Evolutionary conservation across 2,329 filamentous ascomycete genomes (phyloP).

Genomic region (Endocalyx cinctus): DNA sequence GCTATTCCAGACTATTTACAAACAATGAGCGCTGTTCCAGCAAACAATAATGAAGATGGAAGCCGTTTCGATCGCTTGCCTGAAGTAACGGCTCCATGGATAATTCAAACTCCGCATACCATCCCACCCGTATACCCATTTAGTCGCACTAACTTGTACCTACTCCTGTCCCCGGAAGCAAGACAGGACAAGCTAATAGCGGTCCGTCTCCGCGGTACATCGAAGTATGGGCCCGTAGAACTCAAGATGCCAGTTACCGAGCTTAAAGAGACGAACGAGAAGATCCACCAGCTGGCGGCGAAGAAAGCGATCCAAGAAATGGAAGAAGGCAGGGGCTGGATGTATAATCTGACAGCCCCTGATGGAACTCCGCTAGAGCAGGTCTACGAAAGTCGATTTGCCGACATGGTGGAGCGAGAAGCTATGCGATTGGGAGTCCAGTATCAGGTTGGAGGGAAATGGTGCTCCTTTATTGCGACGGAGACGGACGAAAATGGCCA

Average conservation of each 20-base stretch:
- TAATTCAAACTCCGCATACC: constrained; percentile 56
- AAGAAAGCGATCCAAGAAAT: constrained; percentile 64
- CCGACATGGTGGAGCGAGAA: constrained; percentile 60
- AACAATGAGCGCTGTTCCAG: background rate
- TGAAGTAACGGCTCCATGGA: background rate
- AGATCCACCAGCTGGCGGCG: constrained; percentile 66
- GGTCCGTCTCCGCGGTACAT: background rate
- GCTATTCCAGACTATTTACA: background rate
- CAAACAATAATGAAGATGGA: no score
- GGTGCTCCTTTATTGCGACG: constrained; percentile 69
- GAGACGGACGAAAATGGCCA: constrained; percentile 32
- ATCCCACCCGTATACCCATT: constrained; percentile 66
- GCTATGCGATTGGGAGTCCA: constrained; percentile 60
- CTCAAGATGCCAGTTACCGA: constrained; percentile 59
- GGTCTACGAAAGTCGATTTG: constrained; percentile 44
- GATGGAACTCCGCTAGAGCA: constrained; percentile 41
- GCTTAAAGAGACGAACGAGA: constrained; percentile 41
- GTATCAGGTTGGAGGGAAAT: constrained; percentile 65
- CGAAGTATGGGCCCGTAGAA: constrained; percentile 46
- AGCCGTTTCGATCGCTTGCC: background rate
- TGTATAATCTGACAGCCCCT: constrained; percentile 44
- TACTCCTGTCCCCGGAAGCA: constrained; percentile 54
- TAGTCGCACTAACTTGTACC: constrained; percentile 59
- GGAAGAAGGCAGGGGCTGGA: constrained; percentile 66
- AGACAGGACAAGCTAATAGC: constrained; percentile 37